These are phyloP conservation scores for Plantago ovata DNA, from an alignment of 257 asterid species.

Conservation along the genomic window DNA sequence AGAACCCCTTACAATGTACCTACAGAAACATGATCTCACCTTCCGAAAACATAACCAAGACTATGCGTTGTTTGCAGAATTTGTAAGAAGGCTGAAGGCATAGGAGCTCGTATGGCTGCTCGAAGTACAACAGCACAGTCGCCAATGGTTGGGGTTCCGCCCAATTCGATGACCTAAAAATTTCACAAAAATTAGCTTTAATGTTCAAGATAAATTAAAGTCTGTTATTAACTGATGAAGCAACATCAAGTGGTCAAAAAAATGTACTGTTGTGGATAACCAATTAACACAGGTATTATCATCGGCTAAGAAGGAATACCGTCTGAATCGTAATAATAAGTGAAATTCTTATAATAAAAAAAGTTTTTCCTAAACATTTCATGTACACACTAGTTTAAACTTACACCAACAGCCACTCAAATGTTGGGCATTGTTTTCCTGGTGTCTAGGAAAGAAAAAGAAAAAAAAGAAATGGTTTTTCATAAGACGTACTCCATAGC, in stretches of 20 bases:
- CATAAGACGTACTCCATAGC: too few species aligned
- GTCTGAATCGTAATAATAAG: too few species aligned
- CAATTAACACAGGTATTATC: too few species aligned
- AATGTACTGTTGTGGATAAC: background rate
- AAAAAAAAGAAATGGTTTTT: too few species aligned
- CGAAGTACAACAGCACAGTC: constrained; percentile 94
- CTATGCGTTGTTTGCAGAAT: constrained; percentile 90
- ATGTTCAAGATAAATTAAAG: constrained; percentile 13
- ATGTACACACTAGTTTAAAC: too few species aligned
- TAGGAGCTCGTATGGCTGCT: constrained; percentile 95
- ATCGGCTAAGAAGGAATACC: background rate
- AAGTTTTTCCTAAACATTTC: too few species aligned
- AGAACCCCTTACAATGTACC: too few species aligned
- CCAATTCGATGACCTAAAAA: constrained; percentile 84
- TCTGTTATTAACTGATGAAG: constrained; percentile 5
- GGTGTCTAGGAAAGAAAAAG: too few species aligned
- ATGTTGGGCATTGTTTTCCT: too few species aligned
- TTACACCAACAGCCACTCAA: too few species aligned
- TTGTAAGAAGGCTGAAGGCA: constrained; percentile 87
- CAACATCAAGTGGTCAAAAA: background rate
- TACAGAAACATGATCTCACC: constrained; percentile 37
- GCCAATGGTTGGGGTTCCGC: constrained; percentile 91
- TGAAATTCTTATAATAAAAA: too few species aligned
- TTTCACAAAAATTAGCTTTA: constrained; percentile 13
- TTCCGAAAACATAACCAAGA: constrained; percentile 78